A percentile compares a stretch with the other conserved stretches of the same genome.
phyloP scores from a whole-genome alignment of 2,329 filamentous ascomycete species.

The Mycosphaerelloides madeirae region DNA sequence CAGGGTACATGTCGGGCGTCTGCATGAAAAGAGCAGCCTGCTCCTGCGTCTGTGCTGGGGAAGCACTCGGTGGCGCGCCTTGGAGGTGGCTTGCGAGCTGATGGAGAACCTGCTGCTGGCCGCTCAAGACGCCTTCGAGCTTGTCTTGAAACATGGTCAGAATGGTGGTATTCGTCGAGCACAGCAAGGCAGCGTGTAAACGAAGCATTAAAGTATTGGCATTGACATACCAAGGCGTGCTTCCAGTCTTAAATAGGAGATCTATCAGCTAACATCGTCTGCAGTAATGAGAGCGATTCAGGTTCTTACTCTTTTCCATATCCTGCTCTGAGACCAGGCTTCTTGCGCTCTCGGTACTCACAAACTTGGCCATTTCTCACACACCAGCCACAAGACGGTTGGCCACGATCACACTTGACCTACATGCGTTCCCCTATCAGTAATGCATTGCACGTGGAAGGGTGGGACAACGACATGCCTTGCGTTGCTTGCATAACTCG shows the following conservation, averaged over 20 bases:
- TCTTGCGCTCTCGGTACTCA: slow-evolving; percentile 67
- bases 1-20: slow-evolving; percentile 37
- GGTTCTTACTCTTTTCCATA: slow-evolving; percentile 58
- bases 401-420: slow-evolving; percentile 67
- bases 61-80: slow-evolving; percentile 11
- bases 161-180: background rate
- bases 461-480: slow-evolving; percentile 48
- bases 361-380: slow-evolving; percentile 61
- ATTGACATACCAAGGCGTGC: slow-evolving; percentile 45
- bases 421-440: slow-evolving; percentile 12
- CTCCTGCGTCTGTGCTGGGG: slow-evolving; percentile 34
- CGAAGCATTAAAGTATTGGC: background rate
- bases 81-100: slow-evolving; percentile 35
- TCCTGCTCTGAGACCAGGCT: slow-evolving; percentile 53
- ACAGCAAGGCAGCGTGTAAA: background rate
- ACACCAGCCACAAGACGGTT: slow-evolving; percentile 72
- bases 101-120: slow-evolving; percentile 44
- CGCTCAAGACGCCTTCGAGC: slow-evolving; percentile 41
- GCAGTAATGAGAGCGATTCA: too few species aligned
- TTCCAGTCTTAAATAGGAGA: slow-evolving; percentile 37
- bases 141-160: slow-evolving; percentile 34
- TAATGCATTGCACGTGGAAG: background rate
- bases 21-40: slow-evolving; percentile 46
- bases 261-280: too few species aligned
- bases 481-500: slow-evolving; percentile 75